Evolutionary conservation across 2,329 filamentous ascomycete genomes (phyloP).

Genomic region (Teratosphaeria gauchensis): DNA sequence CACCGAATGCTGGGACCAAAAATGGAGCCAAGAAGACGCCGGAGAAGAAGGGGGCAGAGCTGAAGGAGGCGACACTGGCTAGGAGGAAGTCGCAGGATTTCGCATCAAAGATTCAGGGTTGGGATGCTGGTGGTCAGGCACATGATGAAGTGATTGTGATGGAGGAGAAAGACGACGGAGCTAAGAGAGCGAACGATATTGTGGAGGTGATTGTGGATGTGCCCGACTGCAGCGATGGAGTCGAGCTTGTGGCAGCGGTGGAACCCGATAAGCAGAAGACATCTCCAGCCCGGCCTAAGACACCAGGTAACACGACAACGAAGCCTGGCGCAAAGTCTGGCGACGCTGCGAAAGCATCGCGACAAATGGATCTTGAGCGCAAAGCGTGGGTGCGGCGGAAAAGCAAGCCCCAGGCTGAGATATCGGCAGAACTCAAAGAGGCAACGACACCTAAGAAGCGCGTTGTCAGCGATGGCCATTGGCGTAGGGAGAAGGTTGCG

Average conservation of each 20-base stretch:
- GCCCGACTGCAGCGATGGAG: constrained; percentile 2
- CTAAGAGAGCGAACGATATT: background rate
- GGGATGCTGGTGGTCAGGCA: constrained; percentile 20
- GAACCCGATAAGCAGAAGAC: background rate
- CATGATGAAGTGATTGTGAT: constrained; percentile 18
- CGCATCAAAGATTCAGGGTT: constrained; percentile 22
- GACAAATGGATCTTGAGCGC: constrained; percentile 23
- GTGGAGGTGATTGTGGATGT: constrained; percentile 11
- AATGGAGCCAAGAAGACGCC: constrained; percentile 17
- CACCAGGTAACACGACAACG: background rate
- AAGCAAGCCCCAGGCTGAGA: constrained; percentile 27
- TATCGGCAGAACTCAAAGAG: constrained; percentile 37
- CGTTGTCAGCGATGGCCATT: constrained; percentile 87
- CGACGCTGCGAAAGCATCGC: constrained; percentile 7
- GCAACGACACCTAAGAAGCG: constrained; percentile 72
- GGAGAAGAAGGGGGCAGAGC: constrained; percentile 17
- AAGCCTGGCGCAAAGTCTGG: constrained; percentile 11
- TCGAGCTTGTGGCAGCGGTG: constrained; percentile 4
- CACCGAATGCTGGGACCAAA: constrained; percentile 11
- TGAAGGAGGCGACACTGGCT: constrained; percentile 17
- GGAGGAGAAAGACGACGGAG: background rate
- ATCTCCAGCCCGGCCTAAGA: constrained; percentile 1
- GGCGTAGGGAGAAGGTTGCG: constrained; percentile 37
- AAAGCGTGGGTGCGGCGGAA: constrained; percentile 28
- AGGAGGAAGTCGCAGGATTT: constrained; percentile 24